Evolutionary conservation across 2,329 filamentous ascomycete genomes (phyloP).

Genomic region (Xylariaceae sp.): DNA sequence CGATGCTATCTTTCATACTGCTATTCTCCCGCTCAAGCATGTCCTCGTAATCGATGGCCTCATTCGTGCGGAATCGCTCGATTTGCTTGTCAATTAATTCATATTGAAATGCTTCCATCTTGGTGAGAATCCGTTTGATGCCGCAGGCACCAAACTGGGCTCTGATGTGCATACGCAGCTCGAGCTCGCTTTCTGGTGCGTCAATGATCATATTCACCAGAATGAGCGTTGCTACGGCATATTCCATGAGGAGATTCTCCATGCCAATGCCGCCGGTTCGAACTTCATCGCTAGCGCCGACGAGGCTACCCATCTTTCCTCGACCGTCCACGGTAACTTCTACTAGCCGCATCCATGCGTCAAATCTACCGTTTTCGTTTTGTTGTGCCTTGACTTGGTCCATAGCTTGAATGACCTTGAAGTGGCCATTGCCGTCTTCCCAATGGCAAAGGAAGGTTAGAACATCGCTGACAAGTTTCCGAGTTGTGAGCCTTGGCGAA

Average conservation of each 20-base stretch:
- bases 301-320: conserved; percentile 97
- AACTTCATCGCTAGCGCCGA: conserved; percentile 93
- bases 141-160: conserved; percentile 95
- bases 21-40: conserved; percentile 87
- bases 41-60: conserved; percentile 97
- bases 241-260: conserved; percentile 99
- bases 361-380: conserved; percentile 91
- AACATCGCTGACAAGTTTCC: conserved; percentile 93
- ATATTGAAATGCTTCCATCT: conserved; percentile 99
- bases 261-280: conserved; percentile 95
- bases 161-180: conserved; percentile 87
- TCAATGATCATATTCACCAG: conserved; percentile 96
- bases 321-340: conserved; percentile 95
- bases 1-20: conserved; percentile 82
- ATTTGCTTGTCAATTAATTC: conserved; percentile 98
- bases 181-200: conserved; percentile 80
- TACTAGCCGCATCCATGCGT: conserved; percentile 97
- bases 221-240: conserved; percentile 89
- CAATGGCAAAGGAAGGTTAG: conserved; percentile 95
- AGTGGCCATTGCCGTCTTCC: conserved; percentile 79
- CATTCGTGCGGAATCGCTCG: conserved; percentile 86
- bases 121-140: conserved; percentile 86
- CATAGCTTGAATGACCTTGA: conserved; percentile 89
- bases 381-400: conserved; percentile 85
- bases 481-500: conserved; percentile 81